Conservation (phyloP, 225 moss, liverwort and hornwort genomes). For the Neckera pumila region DNA sequence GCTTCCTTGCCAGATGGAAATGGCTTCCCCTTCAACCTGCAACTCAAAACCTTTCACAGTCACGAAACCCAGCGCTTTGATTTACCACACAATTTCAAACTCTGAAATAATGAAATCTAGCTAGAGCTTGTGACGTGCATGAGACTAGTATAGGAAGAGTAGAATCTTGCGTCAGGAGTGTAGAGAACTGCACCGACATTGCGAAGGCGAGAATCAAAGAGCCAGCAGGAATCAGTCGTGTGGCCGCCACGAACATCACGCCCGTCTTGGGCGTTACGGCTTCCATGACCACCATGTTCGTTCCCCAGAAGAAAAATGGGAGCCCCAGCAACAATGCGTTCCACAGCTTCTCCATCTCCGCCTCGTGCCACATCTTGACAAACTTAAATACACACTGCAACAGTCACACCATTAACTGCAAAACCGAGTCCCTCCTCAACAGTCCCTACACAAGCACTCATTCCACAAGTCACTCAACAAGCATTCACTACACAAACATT, state of each 20-base stretch:
- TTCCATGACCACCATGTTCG: slow-evolving; percentile 84
- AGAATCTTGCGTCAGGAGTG: neutral
- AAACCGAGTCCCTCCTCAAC: neutral
- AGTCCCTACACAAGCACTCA: neutral
- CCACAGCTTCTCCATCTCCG: neutral
- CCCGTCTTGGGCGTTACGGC: slow-evolving; percentile 63
- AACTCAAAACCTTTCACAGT: neutral
- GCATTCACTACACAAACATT: too few relatives aligned
- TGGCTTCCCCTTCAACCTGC: slow-evolving; percentile 31
- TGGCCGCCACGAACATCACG: slow-evolving; percentile 60
- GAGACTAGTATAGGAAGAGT: neutral
- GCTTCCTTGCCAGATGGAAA: slow-evolving; percentile 50
- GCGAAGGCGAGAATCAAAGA: slow-evolving; percentile 43
- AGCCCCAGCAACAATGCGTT: slow-evolving; percentile 37
- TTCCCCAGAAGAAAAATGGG: slow-evolving; percentile 81
- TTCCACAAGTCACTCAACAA: too few relatives aligned
- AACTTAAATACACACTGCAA: neutral
- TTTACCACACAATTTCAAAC: neutral
- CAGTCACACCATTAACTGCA: neutral
- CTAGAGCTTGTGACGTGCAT: neutral
- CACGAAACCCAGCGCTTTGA: neutral
- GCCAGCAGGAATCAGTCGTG: slow-evolving; percentile 52
- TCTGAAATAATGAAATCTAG: neutral
- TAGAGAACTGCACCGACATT: neutral
- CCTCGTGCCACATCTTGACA: neutral